Conservation (phyloP, 805 yeast species). For the Kluyveromyces nonfermentans region DNA sequence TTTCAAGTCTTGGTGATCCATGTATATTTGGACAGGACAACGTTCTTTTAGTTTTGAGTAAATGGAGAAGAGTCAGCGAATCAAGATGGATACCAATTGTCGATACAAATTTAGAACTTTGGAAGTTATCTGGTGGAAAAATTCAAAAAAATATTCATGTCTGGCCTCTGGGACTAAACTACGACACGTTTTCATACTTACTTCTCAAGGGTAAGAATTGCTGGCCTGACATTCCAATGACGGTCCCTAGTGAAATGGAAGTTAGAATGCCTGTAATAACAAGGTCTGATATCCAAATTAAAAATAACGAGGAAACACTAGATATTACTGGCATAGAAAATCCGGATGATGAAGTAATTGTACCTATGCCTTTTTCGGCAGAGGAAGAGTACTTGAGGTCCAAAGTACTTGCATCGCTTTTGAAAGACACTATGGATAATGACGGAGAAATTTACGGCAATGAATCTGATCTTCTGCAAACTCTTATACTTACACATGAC, state of each 20-base stretch:
- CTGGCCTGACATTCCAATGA: constrained; percentile 77
- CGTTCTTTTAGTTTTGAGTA: constrained; percentile 54
- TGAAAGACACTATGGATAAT: constrained; percentile 46
- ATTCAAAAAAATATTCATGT: constrained; percentile 44
- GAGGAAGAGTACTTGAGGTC: constrained; percentile 61
- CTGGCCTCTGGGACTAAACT: constrained; percentile 82
- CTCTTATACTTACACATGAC: constrained; percentile 55
- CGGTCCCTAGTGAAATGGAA: constrained; percentile 73
- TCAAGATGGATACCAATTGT: constrained; percentile 83
- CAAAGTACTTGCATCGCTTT: constrained; percentile 49
- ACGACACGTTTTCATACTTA: constrained; percentile 63
- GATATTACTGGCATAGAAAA: constrained; percentile 12
- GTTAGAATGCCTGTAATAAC: constrained; percentile 52
- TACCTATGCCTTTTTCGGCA: constrained; percentile 30
- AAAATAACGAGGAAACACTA: constrained; percentile 1
- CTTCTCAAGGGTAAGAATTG: constrained; percentile 55
- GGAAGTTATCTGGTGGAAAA: constrained; percentile 42
- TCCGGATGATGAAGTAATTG: constrained; percentile 19
- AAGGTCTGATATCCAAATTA: constrained; percentile 24
- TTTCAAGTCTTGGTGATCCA: constrained; percentile 85
- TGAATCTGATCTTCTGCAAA: constrained; percentile 43
- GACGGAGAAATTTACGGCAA: constrained; percentile 35
- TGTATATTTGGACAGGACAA: constrained; percentile 76
- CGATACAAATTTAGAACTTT: constrained; percentile 40
- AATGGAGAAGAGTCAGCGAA: constrained; percentile 71